Percentiles rank a stretch among this genome's conserved stretches.
phyloP scores from a whole-genome alignment of 164 flowering plant genomes.

The Cinnamomum micranthum region DNA sequence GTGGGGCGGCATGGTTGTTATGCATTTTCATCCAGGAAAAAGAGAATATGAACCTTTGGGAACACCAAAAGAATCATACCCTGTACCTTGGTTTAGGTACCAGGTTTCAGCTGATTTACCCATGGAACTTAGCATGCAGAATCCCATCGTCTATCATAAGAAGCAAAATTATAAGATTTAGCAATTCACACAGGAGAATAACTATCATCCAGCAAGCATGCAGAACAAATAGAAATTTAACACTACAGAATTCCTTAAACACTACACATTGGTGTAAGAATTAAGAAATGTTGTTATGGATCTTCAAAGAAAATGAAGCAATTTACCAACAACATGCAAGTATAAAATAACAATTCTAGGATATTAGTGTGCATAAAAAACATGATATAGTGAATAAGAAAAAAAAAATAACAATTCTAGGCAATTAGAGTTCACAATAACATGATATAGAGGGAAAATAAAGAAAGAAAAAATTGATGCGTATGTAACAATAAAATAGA shows the following conservation, averaged over 20 bases:
- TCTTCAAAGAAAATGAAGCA: conserved; percentile 2
- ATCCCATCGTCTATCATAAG: conserved; percentile 3
- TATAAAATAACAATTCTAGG: background rate
- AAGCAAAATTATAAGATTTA: background rate
- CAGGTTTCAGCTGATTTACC: conserved; percentile 1
- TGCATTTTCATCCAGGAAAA: conserved; percentile 1
- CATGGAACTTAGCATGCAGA: conserved; percentile 3
- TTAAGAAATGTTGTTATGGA: background rate
- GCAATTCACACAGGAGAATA: background rate
- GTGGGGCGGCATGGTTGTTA: background rate
- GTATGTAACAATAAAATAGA: background rate
- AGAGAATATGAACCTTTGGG: conserved; percentile 3
- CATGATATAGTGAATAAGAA: background rate
- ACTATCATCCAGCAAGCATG: background rate
- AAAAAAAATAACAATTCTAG: background rate
- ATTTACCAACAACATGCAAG: background rate
- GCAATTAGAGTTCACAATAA: too few species aligned
- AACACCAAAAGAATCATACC: conserved; percentile 6
- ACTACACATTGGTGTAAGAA: background rate
- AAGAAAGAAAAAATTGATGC: background rate
- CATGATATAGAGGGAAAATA: too few species aligned
- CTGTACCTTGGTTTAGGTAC: conserved; percentile 4
- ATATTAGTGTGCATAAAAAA: background rate
- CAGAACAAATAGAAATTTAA: background rate
- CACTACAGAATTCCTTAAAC: background rate